Evolutionary conservation across 177 flowering plant species (phyloP), one percentile per base, ranked within the genome.

Genomic region (Vitis hybrid): DNA sequence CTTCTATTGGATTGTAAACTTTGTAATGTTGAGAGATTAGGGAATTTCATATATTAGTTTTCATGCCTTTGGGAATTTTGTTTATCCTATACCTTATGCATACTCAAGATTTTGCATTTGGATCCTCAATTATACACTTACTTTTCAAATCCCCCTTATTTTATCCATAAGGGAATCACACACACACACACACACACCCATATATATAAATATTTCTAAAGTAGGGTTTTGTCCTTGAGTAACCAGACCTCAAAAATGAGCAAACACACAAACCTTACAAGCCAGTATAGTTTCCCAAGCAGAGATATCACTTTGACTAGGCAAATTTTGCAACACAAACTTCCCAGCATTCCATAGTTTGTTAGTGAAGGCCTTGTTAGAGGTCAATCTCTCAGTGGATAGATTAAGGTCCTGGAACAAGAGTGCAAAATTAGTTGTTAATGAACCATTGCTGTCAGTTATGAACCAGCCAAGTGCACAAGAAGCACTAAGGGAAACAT

Each of bases 331-430:
- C 84, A 94, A 74, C 66, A 94, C 76, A 76, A 94, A 94, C 78
- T 94, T 94, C 60, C 98, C 98, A 77, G 97, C 98, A 86, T 94
- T 94, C 97, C 98, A 94, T 56, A 94, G 64, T 77, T 94, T 94
- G 81, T 94, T 94, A 62, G 95, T 91, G 85, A 94, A 94, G 51
- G 97, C 97, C 82, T 94, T 94, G 78, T 91, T 94, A n/a, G 98
- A 82, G 65, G 87, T 79, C 86, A 94, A 80, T 77, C 97, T 88
- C 79, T 94, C 98, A 40, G 76, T 82, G 62, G 97, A 92, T 72
- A 94, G 80, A 80, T 91, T 94, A 66, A 94, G 95, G 81, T 94
- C 98, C 98, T 94, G 88, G 57, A 70, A 70, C 30, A 70, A 67
- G 65, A 58, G 73, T 49, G 61, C 11, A 24, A 72, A 32, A 64